Evolutionary conservation across 371 early-diverging fungal genomes (phyloP).

Genomic region (Amoeboaphelidium occidentale): DNA sequence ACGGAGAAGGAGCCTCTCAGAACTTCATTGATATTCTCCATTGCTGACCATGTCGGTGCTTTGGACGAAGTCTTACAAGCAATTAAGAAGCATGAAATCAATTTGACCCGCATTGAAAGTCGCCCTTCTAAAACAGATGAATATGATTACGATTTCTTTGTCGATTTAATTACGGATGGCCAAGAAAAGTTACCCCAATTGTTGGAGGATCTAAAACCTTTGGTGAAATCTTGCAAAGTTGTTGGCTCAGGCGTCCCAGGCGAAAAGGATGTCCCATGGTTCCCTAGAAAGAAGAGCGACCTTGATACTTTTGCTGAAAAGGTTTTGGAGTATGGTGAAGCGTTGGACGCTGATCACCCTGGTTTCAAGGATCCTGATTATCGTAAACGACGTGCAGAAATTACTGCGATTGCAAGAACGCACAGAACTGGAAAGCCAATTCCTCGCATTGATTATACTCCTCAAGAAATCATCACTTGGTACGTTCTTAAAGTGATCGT

Average conservation of each 20-base stretch:
- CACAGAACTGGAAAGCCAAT: conserved; percentile 50
- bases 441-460: conserved; percentile 64
- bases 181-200: conserved; percentile 27
- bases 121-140: conserved; percentile 28
- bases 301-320: conserved; percentile 79
- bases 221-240: conserved; percentile 29
- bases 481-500: neutral
- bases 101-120: conserved; percentile 78
- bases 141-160: conserved; percentile 75
- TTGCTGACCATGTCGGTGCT: conserved; percentile 57
- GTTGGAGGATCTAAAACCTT: conserved; percentile 24
- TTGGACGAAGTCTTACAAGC: conserved; percentile 54
- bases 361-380: conserved; percentile 72
- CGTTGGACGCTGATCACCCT: conserved; percentile 50
- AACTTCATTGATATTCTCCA: conserved; percentile 48
- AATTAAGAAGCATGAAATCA: conserved; percentile 43
- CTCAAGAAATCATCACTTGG: conserved; percentile 59
- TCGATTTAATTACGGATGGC: conserved; percentile 46
- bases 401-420: conserved; percentile 58
- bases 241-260: conserved; percentile 10
- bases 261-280: conserved; percentile 47
- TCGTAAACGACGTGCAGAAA: conserved; percentile 58
- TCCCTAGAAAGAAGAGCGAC: conserved; percentile 77
- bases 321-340: conserved; percentile 76
- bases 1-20: too few species aligned